A percentile compares a stretch with the other conserved stretches of the same genome.
phyloP scores from a whole-genome alignment of 352 stramenopile genomes.

The Thraustochytrium sp. region DNA sequence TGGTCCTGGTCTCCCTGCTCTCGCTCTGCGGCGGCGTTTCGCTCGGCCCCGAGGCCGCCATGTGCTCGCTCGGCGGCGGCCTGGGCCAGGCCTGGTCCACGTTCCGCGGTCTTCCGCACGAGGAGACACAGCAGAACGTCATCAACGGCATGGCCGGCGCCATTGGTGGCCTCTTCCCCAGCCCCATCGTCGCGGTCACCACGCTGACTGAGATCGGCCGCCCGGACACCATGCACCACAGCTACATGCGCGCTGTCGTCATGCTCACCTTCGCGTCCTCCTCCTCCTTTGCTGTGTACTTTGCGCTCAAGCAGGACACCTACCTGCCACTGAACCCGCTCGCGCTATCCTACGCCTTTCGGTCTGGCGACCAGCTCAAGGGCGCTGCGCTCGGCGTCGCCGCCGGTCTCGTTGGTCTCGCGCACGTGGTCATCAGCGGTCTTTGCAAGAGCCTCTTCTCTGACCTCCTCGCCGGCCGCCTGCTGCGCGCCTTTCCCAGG shows the following conservation, averaged over 20 bases:
- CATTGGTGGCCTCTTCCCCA: constrained; percentile 43
- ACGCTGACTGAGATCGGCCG: constrained; percentile 12
- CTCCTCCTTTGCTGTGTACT: constrained; percentile 40
- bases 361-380: constrained; percentile 18
- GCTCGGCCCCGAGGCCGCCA: constrained; percentile 31
- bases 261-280: constrained; percentile 25
- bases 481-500: not conserved
- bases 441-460: not conserved
- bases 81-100: constrained; percentile 8
- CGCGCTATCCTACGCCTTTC: not conserved
- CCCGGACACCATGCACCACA: constrained; percentile 32
- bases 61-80: constrained; percentile 42
- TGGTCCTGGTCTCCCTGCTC: constrained; percentile 24
- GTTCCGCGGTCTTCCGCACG: not conserved
- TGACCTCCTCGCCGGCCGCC: not conserved
- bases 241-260: constrained; percentile 40
- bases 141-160: constrained; percentile 42
- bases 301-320: constrained; percentile 27
- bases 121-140: constrained; percentile 18
- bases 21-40: constrained; percentile 18
- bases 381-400: constrained; percentile 20
- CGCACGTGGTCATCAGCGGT: constrained; percentile 6
- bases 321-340: constrained; percentile 24
- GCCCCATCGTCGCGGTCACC: constrained; percentile 14
- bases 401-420: constrained; percentile 26